Evolutionary conservation across 2,329 filamentous ascomycete species (phyloP), one percentile per base, ranked within the genome.

Genomic region (Teratosphaeria pseudoeucalypti): DNA sequence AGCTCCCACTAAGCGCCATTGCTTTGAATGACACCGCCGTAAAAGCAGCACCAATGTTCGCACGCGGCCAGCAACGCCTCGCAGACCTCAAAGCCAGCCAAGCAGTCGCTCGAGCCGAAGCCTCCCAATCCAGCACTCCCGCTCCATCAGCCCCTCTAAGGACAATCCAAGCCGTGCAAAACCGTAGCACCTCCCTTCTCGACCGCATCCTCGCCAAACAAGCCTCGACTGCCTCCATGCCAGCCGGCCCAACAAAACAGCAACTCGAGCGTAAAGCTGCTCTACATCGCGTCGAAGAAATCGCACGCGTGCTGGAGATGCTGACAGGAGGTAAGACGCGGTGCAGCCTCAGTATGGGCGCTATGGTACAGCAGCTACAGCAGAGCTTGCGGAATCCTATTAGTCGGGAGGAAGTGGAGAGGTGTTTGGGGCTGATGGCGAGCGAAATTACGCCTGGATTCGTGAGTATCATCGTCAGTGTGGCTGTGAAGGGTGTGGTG

Each of bases 31-130:
- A 77, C 5, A 81, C 82, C 0, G 70, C 74, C 32, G 60, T 60
- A 47, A 82, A 81, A 58, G 76, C 81, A 23, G 81, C 83, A 12
- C 81, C 83, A 1, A 65, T 86, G 6, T 77, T 86, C 32, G 78
- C 81, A 55, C 88, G 85, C 68, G 87, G 87, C 34, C 85, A 89
- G 64, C 82, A 82, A 61, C 82, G 85, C 7, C 78, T 92, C n/a
- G 79, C 84, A 60, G 84, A 87, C 56, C 77, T 92, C 65, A 89
- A 86, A 72, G 79, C 80, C 55, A 83, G 79, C 61, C 65, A 64
- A 57, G 62, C 66, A 29, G 62, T 61, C 64, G 72, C 69, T 1
- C 67, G 54, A 60, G 63, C 52, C 57, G 57, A 53, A 19, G 60
- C 53, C 16, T n/a, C 14, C 3, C 37, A 52, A 32, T n/a, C 60